Conservation (phyloP, 768 basidiomycete genomes). For the Leccinum rimulosum region DNA sequence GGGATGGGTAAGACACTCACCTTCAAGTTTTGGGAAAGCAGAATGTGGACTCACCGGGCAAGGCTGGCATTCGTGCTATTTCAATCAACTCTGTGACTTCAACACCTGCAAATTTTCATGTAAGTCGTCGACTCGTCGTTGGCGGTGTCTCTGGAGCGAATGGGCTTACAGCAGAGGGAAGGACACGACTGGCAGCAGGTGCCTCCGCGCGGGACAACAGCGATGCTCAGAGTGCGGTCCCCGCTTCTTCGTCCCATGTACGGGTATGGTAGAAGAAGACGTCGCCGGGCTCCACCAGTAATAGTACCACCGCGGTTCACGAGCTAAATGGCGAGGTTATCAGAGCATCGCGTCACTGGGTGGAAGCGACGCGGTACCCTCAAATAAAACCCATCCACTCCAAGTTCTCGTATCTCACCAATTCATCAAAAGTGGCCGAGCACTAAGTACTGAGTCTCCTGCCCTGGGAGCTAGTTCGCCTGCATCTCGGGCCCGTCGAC, state of each 20-base stretch:
- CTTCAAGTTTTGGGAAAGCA: no score
- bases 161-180: slow-evolving; percentile 8
- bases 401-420: slow-evolving; percentile 18
- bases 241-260: slow-evolving; percentile 15
- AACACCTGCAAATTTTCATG: no score
- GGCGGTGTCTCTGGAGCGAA: no score
- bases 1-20: no score
- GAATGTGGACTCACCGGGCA: no score
- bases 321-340: slow-evolving; percentile 6
- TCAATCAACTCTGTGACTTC: no score
- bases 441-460: slow-evolving; percentile 13
- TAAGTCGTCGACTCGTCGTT: no score
- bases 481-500: slow-evolving; percentile 14
- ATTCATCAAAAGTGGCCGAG: slow-evolving; percentile 22
- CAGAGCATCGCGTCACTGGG: slow-evolving; percentile 1
- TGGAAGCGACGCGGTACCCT: slow-evolving; percentile 9
- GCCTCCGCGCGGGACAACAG: neutral
- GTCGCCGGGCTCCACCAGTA: slow-evolving; percentile 9
- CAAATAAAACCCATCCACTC: slow-evolving; percentile 11
- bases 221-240: slow-evolving; percentile 4
- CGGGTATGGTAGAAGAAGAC: slow-evolving; percentile 34
- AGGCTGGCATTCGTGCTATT: no score
- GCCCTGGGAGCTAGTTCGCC: slow-evolving; percentile 9
- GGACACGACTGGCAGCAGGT: slow-evolving; percentile 7
- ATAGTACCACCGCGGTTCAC: slow-evolving; percentile 9